These are phyloP conservation scores for Clarireedia hainanense DNA, from an alignment of 2,329 filamentous ascomycete species.

Conservation along the genomic window DNA sequence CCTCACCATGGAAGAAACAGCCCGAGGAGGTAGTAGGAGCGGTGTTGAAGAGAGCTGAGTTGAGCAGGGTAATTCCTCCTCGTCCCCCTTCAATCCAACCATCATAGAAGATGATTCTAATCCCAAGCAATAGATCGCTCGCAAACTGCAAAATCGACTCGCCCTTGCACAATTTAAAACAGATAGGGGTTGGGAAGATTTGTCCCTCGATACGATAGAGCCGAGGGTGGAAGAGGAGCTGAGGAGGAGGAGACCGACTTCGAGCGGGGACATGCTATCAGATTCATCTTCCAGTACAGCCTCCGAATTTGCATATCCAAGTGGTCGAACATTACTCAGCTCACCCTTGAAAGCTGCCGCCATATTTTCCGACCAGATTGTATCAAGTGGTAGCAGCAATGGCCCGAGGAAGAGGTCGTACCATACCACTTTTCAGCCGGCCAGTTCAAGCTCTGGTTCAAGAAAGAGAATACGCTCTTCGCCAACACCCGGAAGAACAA, in stretches of 20 bases:
- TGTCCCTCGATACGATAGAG: conserved; percentile 79
- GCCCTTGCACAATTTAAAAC: conserved; percentile 96
- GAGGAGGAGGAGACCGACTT: conserved; percentile 53
- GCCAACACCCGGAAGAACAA: conserved; percentile 51
- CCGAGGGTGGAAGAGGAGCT: conserved; percentile 75
- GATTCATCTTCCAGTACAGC: conserved; percentile 74
- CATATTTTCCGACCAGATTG: conserved; percentile 76
- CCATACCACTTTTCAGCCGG: conserved; percentile 44
- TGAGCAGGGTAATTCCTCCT: conserved; percentile 57
- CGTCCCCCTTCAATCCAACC: conserved; percentile 4
- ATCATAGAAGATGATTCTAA: conserved; percentile 14
- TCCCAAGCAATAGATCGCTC: conserved; percentile 66
- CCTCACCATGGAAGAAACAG: conserved; percentile 55
- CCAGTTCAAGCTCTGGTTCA: conserved; percentile 41
- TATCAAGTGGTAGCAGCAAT: conserved; percentile 59
- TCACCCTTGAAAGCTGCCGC: conserved; percentile 74
- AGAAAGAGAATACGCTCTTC: conserved; percentile 65
- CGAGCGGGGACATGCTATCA: conserved; percentile 66
- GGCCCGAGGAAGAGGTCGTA: conserved; percentile 59
- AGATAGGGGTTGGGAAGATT: conserved; percentile 88
- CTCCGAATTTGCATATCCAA: conserved; percentile 66
- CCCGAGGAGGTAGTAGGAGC: conserved; percentile 58
- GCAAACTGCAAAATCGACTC: conserved; percentile 85
- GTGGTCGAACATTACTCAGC: conserved; percentile 53
- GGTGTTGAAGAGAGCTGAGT: conserved; percentile 65